Evolutionary conservation across 2,329 filamentous ascomycete genomes (phyloP), one percentile per base, ranked within the genome.

Genomic region (Dichotomopilus funicola): DNA sequence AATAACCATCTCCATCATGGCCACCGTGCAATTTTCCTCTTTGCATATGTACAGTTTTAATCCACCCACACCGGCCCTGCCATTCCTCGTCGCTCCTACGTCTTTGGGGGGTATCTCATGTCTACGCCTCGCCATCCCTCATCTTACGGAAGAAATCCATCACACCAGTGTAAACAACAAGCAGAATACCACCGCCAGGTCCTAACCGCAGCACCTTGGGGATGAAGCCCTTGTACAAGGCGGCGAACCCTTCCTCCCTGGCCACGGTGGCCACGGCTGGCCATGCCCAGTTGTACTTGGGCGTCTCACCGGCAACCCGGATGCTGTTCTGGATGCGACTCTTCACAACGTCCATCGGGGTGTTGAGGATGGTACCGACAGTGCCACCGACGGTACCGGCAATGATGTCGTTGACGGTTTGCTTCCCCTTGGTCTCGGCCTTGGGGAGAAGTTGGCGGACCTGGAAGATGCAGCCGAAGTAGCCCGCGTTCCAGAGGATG

Each of bases 211-310:
- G 78, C 38, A 96, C 94, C 82, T 99, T 99, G 64, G 94, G 94
- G 60, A 94, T 68, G 80, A 99, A 99, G 12, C 94, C 94, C 81
- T 97, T 99, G 81, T 99, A 99, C 58, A 99, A 78, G 41, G 94
- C 94, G 48, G 73, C 75, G 70, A 96, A 92, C 5, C 94, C 94
- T 74, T 99, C 94, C 75, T 99, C 94, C 75, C 83, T 89, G 74
- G 90, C 85, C 58, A 99, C 89, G 6, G 89, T 94, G 55, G 81
- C 86, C 50, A 96, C 78, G 27, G 90, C 85, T 47, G 90, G 89
- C 82, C 86, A 96, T 36, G 94, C 94, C 94, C 94, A 99, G 82
- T 97, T 96, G 78, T 99, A 99, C 81, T 99, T 99, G 68, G 89
- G 89, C 27, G 84, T 75, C 53, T 82, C 78, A 5, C 94, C 94